Evolutionary conservation across 257 asterid genomes (phyloP).

Genomic region (Nemophila menziesii): DNA sequence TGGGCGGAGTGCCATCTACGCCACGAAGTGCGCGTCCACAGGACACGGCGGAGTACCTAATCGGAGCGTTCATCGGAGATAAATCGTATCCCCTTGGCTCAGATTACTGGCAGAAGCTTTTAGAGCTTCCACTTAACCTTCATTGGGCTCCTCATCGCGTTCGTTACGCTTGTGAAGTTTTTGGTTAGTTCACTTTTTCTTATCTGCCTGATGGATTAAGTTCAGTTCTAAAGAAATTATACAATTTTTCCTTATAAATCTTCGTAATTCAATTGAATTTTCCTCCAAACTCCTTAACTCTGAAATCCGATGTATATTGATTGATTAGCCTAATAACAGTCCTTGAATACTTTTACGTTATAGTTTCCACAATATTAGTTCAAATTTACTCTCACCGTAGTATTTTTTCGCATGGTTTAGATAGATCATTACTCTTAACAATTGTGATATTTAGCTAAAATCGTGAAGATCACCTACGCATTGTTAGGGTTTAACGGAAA

Average conservation of each 20-base stretch:
- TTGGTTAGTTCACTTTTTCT: conserved; percentile 41
- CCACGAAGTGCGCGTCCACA: conserved; percentile 58
- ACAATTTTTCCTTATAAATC: not conserved
- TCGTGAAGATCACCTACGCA: not conserved
- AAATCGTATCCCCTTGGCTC: conserved; percentile 69
- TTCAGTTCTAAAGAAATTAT: not conserved
- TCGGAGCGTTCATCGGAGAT: conserved; percentile 65
- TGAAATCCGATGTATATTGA: not conserved
- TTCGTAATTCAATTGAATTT: too few relatives aligned
- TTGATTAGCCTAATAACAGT: too few relatives aligned
- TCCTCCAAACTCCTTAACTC: too few relatives aligned
- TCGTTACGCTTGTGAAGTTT: conserved; percentile 57
- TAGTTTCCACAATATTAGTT: not conserved
- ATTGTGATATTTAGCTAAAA: not conserved
- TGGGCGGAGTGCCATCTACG: conserved; percentile 93
- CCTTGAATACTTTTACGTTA: not conserved
- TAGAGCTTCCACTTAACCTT: conserved; percentile 76
- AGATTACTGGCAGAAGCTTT: conserved; percentile 96
- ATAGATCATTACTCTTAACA: too few relatives aligned
- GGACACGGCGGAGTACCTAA: conserved; percentile 73
- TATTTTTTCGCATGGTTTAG: not conserved
- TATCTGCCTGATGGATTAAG: not conserved
- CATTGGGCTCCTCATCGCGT: conserved; percentile 74
- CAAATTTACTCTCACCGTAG: too few relatives aligned
- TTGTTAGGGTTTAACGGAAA: not conserved